phyloP scores from a whole-genome alignment of 2,329 filamentous ascomycete species.

The Chrysoporthe cubensis region DNA sequence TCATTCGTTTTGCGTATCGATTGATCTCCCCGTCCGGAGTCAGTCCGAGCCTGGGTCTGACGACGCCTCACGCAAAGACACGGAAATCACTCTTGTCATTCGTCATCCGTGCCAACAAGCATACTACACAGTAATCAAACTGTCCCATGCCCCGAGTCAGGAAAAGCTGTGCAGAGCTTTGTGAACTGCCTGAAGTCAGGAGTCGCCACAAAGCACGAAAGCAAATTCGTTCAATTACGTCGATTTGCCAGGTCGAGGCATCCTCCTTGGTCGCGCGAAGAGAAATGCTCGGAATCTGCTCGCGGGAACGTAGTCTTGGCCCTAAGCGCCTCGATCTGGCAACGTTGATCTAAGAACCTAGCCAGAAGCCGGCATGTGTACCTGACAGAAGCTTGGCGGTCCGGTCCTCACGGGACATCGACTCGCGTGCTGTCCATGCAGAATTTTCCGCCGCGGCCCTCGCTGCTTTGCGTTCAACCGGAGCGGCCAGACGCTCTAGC shows the following conservation, averaged over 20 bases:
- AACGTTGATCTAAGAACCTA: neutral
- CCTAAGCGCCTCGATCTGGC: neutral
- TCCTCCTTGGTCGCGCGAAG: neutral
- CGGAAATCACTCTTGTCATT: constrained; percentile 10
- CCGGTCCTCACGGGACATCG: neutral
- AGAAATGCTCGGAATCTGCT: constrained; percentile 7
- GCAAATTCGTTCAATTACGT: neutral
- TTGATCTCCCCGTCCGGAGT: constrained; percentile 12
- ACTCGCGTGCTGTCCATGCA: neutral
- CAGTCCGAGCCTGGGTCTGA: constrained; percentile 25
- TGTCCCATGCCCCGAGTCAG: constrained; percentile 16
- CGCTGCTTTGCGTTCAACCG: neutral
- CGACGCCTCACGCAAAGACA: constrained; percentile 10
- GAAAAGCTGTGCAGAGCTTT: neutral
- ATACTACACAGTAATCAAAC: neutral
- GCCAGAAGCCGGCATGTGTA: constrained; percentile 1
- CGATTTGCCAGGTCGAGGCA: constrained; percentile 4
- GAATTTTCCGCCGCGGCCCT: neutral
- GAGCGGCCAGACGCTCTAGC: neutral
- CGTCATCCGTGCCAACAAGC: constrained; percentile 12
- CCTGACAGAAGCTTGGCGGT: constrained; percentile 7
- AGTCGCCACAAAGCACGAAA: neutral
- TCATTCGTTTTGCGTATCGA: constrained; percentile 22
- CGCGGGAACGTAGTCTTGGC: neutral
- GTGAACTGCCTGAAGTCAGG: neutral